These are phyloP conservation scores for Lojkania enalia DNA, from an alignment of 2,329 filamentous ascomycete species.

Conservation along the genomic window DNA sequence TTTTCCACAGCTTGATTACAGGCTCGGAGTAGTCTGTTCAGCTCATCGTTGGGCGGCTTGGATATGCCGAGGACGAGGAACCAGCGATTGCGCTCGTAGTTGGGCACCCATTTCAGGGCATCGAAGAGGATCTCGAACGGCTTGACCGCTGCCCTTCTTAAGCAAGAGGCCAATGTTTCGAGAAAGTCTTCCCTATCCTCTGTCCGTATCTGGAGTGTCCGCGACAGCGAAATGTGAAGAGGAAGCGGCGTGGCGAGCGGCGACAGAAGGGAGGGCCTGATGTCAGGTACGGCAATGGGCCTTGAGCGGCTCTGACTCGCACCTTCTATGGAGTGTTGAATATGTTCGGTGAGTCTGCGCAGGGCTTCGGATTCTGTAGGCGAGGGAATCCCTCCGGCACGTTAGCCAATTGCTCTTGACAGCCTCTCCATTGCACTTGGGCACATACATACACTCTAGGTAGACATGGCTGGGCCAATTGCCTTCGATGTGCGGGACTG, in stretches of 20 bases:
- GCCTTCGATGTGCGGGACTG: slow-evolving; percentile 80
- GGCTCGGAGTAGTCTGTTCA: slow-evolving; percentile 60
- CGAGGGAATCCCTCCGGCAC: slow-evolving; percentile 43
- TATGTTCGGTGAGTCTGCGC: slow-evolving; percentile 32
- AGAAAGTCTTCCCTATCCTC: slow-evolving; percentile 73
- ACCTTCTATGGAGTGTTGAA: slow-evolving; percentile 23
- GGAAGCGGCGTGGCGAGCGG: slow-evolving; percentile 78
- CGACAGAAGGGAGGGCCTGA: slow-evolving; percentile 73
- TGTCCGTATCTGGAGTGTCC: slow-evolving; percentile 74
- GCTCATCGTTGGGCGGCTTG: slow-evolving; percentile 37
- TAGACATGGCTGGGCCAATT: slow-evolving; percentile 95
- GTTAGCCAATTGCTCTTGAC: slow-evolving; percentile 24
- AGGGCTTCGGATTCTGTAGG: slow-evolving; percentile 36
- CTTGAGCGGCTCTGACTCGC: slow-evolving; percentile 26
- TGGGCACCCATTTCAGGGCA: slow-evolving; percentile 65
- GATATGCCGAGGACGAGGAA: slow-evolving; percentile 77
- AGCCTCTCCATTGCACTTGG: background rate
- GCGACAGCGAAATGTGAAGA: slow-evolving; percentile 87
- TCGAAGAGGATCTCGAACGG: slow-evolving; percentile 54
- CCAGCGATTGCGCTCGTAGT: slow-evolving; percentile 70
- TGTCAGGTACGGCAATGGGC: slow-evolving; percentile 37
- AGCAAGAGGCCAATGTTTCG: slow-evolving; percentile 54
- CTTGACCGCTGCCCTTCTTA: slow-evolving; percentile 51
- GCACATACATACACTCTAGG: slow-evolving; percentile 73
- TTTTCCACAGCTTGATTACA: slow-evolving; percentile 66